Evolutionary conservation across 2,329 filamentous ascomycete genomes (phyloP), one percentile per base, ranked within the genome.

Genomic region (Sporothrix brasiliensis): DNA sequence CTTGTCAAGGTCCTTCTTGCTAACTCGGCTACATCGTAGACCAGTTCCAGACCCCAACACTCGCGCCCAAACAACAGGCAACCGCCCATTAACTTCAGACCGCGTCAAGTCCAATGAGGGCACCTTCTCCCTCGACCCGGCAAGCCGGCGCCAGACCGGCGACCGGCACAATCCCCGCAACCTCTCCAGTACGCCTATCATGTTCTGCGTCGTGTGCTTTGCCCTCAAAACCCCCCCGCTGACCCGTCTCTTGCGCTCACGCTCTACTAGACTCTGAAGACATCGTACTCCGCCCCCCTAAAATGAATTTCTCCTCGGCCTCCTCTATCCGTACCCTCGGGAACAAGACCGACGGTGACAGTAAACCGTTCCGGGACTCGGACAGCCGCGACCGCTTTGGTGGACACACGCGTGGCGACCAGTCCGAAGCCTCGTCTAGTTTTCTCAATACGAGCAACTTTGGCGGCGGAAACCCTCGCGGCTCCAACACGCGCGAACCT

Each of bases 251-350:
- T 24, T 58, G 44, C 27, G 14, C 30, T 44, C 34, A 10, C 21
- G 9, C 47, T n/a, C 27, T 2, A 13, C 10, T 44, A 91, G 88
- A 87, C 78, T 82, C 87, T 76, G 94, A 97, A 76, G 93, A 96
- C 74, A 91, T 96, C 71, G 86, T 95, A 71, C 90, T 97, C 71
- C 93, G 92, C 16, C 93, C 93, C 24, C 92, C 93, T 1, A 92
- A 92, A 79, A 92, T 89, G 61, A 88, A 89, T 58, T 97, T 97
- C 79, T 88, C 92, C 68, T 96, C 93, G 1, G 87, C 90, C 27
- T 92, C 91, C 71, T 83, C 87, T 44, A 80, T 83, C 68, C 85
- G 87, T 72, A 78, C 76, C 53, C 75, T 80, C 69, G 76, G 76
- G 30, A 78, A 80, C 68, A 83, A 84, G 50, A 16, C 65, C 71